Conservation (phyloP, 495 filamentous ascomycete species). For the Penicillium manginii region DNA sequence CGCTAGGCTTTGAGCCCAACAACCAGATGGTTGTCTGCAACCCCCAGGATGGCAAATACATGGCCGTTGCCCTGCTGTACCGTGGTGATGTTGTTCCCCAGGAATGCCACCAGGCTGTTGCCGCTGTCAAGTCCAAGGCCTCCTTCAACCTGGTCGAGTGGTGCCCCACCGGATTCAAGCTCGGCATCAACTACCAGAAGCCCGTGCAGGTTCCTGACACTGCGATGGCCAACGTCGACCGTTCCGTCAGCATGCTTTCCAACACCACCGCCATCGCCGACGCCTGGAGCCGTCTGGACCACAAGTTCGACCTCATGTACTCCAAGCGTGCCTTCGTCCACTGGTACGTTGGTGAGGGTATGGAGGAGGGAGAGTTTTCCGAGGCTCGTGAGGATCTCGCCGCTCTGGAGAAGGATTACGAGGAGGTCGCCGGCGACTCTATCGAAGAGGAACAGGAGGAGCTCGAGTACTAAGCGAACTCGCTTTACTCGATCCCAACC, state of each 20-base stretch:
- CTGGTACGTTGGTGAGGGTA: slow-evolving; percentile 95
- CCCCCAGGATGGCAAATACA: slow-evolving; percentile 91
- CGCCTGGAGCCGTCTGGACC: slow-evolving; percentile 85
- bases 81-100: slow-evolving; percentile 87
- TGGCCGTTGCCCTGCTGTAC: slow-evolving; percentile 89
- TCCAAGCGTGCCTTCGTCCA: slow-evolving; percentile 93
- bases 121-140: slow-evolving; percentile 79
- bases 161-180: slow-evolving; percentile 96
- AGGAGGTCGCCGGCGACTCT: slow-evolving; percentile 82
- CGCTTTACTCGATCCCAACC: background rate
- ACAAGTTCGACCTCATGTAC: slow-evolving; percentile 98
- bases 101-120: slow-evolving; percentile 80
- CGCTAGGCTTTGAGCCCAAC: slow-evolving; percentile 81
- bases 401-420: slow-evolving; percentile 89
- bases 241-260: slow-evolving; percentile 86
- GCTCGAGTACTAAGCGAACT: slow-evolving; percentile 63
- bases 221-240: slow-evolving; percentile 82
- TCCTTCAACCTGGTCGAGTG: slow-evolving; percentile 94
- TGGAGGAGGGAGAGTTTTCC: slow-evolving; percentile 94
- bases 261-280: slow-evolving; percentile 93
- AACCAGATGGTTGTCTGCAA: slow-evolving; percentile 98
- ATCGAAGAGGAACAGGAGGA: slow-evolving; percentile 62
- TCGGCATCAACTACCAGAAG: slow-evolving; percentile 93
- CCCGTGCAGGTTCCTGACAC: slow-evolving; percentile 75
- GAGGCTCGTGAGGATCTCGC: slow-evolving; percentile 90